phyloP scores from a whole-genome alignment of 305 asterid genomes.

The Fraxinus dipetala region DNA sequence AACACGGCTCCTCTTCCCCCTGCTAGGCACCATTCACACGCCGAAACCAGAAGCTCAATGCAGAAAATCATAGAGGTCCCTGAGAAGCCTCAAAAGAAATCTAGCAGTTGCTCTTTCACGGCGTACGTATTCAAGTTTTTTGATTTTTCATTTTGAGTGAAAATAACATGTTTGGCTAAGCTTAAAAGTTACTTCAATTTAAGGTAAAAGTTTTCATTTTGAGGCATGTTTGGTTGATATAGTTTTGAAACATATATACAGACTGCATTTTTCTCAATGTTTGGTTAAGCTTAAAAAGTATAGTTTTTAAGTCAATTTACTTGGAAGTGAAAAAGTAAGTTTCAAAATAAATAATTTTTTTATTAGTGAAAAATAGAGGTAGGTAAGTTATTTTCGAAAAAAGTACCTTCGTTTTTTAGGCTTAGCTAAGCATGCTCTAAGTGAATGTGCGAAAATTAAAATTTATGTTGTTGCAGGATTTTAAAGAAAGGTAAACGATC shows the following conservation, averaged over 20 bases:
- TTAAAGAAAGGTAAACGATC: conserved; percentile 63
- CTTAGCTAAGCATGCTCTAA: neutral
- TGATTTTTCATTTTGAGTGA: neutral
- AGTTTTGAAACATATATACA: too few relatives aligned
- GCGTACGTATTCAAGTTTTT: conserved; percentile 31
- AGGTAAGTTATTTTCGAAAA: too few relatives aligned
- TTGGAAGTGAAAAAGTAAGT: too few relatives aligned
- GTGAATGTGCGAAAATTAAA: neutral
- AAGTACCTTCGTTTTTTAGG: neutral
- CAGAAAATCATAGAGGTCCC: conserved; percentile 67
- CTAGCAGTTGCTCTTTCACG: conserved; percentile 69
- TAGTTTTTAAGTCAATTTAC: too few relatives aligned
- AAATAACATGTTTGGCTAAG: neutral
- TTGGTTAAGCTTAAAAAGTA: too few relatives aligned
- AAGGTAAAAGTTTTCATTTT: too few relatives aligned
- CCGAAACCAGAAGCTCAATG: conserved; percentile 65
- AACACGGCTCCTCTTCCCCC: conserved; percentile 34
- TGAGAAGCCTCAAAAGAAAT: conserved; percentile 52
- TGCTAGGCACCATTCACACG: conserved; percentile 73
- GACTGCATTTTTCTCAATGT: too few relatives aligned
- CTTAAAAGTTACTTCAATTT: neutral
- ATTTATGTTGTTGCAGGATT: conserved; percentile 35
- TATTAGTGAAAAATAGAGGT: too few relatives aligned
- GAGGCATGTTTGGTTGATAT: too few relatives aligned
- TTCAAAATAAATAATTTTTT: too few relatives aligned